Base-by-base conservation (phyloP, 2,329 filamentous ascomycete species). In the Acrocalymma vagum region DNA sequence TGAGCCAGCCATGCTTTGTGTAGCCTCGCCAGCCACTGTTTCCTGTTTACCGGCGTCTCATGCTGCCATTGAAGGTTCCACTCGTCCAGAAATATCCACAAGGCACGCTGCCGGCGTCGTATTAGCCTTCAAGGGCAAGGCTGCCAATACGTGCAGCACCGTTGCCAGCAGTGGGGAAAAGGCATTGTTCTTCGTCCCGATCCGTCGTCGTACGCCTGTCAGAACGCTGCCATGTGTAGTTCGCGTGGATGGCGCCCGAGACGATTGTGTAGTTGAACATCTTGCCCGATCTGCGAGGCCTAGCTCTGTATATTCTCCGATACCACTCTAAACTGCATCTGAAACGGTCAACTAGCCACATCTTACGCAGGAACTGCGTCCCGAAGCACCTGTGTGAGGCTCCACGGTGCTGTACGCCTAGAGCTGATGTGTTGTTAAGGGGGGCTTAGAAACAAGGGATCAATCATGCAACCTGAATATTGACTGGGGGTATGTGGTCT, bases 161-260 rank as follows among this genome's bases (percentile, higher is more conserved):
- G 53, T 54, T 53, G 45, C 48, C n/a, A n/a, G n/a, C n/a, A 46
- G 48, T 32, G 53, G 48, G 37, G 36, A 38, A 41, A 42, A 29
- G 17, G 37, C 30, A 40, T 39, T 42, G 35, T 26, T 42, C 33
- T 43, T 53, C 58, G 55, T 57, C 51, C 56, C 57, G 58, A 57
- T 58, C 62, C 57, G 55, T 51, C 53, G 55, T 58, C 54, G 32
- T 36, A 61, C 58, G 51, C 40, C 59, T 67, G 57, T 66, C 63
- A 68, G 51, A 52, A 36, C n/a, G 33, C 51, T 53, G 48, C 60
- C 63, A 66, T 63, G 60, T 57, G 53, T 53, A 36, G 28, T 45
- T 42, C 55, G 53, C 54, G 52, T 60, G 56, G 55, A 55, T 48
- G 50, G 48, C 56, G 47, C 42, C 41, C 26, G 25, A 28, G 44